Evolutionary conservation across 2,329 filamentous ascomycete genomes (phyloP).

Genomic region (Alternaria ethzedia): DNA sequence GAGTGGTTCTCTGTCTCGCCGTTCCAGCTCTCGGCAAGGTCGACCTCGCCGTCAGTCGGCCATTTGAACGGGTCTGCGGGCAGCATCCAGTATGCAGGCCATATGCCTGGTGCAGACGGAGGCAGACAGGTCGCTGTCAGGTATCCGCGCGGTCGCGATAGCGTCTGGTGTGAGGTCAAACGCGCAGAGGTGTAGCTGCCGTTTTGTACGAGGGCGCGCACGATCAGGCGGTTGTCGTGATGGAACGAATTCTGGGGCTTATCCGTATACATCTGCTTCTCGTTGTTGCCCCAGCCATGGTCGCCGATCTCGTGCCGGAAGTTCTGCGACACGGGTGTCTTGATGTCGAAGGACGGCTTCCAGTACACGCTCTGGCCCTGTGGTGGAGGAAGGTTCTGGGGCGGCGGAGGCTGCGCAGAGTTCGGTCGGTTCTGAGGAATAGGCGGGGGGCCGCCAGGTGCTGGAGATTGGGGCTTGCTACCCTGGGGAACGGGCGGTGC

Average conservation of each 20-base stretch:
- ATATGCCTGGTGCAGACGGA: conserved; percentile 63
- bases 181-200: conserved; percentile 62
- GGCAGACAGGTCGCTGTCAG: conserved; percentile 59
- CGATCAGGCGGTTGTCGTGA: conserved; percentile 58
- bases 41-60: conserved; percentile 66
- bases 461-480: conserved; percentile 39
- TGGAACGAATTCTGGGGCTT: conserved; percentile 61
- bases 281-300: conserved; percentile 69
- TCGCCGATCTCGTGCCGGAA: conserved; percentile 64
- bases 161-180: conserved; percentile 60
- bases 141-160: conserved; percentile 60
- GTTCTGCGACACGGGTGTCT: conserved; percentile 56
- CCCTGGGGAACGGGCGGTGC: conserved; percentile 40
- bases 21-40: conserved; percentile 69
- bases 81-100: conserved; percentile 68
- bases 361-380: conserved; percentile 55
- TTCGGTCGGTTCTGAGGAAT: conserved; percentile 39
- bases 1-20: conserved; percentile 62
- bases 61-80: conserved; percentile 64
- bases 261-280: conserved; percentile 64
- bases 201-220: conserved; percentile 57
- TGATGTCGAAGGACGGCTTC: conserved; percentile 59
- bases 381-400: conserved; percentile 35
- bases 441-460: conserved; percentile 24
- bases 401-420: conserved; percentile 36